Evolutionary conservation across 345 rosid species (phyloP).

Genomic region (Populus tremula): DNA sequence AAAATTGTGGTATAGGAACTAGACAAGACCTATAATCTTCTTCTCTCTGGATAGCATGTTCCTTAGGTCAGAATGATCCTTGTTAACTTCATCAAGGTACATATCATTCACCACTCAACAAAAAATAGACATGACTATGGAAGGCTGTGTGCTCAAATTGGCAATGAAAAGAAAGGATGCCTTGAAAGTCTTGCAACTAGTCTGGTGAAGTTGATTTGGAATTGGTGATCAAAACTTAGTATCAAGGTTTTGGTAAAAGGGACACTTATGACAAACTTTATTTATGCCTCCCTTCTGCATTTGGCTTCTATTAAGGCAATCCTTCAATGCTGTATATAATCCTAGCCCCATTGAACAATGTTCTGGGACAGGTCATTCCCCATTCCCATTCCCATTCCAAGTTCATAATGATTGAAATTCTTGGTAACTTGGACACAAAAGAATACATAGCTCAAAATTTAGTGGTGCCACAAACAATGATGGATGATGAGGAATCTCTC

Average conservation of each 20-base stretch:
- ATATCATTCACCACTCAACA: not conserved
- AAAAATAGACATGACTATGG: not conserved
- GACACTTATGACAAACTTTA: not conserved
- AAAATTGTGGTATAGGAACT: not conserved
- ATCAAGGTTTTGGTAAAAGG: not conserved
- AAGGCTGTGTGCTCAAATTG: not conserved
- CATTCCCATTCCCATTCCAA: not conserved
- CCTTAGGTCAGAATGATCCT: not conserved
- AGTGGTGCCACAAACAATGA: not conserved
- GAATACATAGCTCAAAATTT: not conserved
- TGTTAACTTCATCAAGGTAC: not conserved
- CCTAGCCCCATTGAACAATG: not conserved
- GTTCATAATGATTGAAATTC: not conserved
- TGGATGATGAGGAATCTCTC: not conserved
- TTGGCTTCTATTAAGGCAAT: slow-evolving; percentile 1
- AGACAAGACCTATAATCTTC: not conserved
- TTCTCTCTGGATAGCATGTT: not conserved
- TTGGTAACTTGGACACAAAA: not conserved
- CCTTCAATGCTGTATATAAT: slow-evolving; percentile 7
- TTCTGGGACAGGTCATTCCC: not conserved
- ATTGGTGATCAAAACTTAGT: not conserved
- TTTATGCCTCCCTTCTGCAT: not conserved
- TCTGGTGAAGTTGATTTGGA: not conserved
- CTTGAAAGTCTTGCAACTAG: not conserved
- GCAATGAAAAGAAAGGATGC: not conserved